A percentile compares a stretch with the other conserved stretches of the same genome.
phyloP scores from a whole-genome alignment of 306 rosid genomes.

The Trifolium fragiferum region DNA sequence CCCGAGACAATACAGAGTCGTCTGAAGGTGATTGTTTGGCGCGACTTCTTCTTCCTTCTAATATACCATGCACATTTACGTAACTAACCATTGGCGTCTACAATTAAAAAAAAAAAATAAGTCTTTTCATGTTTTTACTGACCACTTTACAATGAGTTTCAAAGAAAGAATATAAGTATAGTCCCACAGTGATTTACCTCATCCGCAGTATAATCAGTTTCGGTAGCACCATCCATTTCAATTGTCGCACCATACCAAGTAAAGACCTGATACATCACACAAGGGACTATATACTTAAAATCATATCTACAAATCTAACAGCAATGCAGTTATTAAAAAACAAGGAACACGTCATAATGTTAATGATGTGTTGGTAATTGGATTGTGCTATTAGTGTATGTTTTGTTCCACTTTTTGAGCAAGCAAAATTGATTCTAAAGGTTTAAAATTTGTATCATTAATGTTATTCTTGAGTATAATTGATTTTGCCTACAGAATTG shows the following conservation, averaged over 20 bases:
- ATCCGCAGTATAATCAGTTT: slow-evolving; percentile 87
- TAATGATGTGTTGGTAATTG: neutral
- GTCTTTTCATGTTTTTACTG: neutral
- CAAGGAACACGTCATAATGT: neutral
- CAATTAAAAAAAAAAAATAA: neutral
- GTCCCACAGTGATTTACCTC: slow-evolving; percentile 59
- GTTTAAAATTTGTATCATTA: too few species aligned
- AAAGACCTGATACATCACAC: slow-evolving; percentile 53
- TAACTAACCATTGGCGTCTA: slow-evolving; percentile 95
- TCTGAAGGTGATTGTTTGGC: slow-evolving; percentile 68
- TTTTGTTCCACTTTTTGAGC: too few species aligned
- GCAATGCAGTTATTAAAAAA: neutral
- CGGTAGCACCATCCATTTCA: slow-evolving; percentile 91
- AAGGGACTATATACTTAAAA: neutral
- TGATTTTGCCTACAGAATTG: too few species aligned
- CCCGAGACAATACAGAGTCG: slow-evolving; percentile 70
- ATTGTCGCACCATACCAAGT: slow-evolving; percentile 94
- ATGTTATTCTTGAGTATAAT: too few species aligned
- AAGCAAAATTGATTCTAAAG: too few species aligned
- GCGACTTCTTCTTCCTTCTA: slow-evolving; percentile 84
- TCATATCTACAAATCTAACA: neutral
- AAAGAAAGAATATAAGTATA: neutral
- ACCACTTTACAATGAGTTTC: neutral
- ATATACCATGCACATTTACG: slow-evolving; percentile 90
- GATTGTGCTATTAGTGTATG: too few species aligned